Evolutionary conservation across 305 asterid species (phyloP).

Genomic region (Fraxinus ornus): DNA sequence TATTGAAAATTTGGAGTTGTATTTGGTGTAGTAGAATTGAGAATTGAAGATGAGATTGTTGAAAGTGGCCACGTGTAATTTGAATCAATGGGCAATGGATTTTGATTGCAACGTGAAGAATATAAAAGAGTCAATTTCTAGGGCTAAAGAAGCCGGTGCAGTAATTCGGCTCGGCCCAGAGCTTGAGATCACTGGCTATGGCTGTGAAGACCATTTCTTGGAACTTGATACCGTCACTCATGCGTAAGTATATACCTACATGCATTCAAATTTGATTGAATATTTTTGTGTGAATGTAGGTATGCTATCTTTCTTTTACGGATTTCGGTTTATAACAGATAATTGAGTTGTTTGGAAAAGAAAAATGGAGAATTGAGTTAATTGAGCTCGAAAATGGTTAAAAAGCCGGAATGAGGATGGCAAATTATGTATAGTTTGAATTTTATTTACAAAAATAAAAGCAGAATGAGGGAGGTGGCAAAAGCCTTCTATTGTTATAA

Average conservation of each 20-base stretch:
- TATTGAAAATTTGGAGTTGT: not conserved
- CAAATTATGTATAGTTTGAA: not conserved
- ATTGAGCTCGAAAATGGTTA: not conserved
- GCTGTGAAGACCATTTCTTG: conserved; percentile 94
- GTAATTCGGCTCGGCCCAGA: conserved; percentile 95
- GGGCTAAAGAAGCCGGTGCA: conserved; percentile 82
- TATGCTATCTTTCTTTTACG: not conserved
- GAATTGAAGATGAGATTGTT: conserved; percentile 62
- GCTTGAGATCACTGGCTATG: conserved; percentile 98
- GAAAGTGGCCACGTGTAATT: conserved; percentile 88
- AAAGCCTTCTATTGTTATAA: not conserved
- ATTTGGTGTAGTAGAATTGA: not conserved
- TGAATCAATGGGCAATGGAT: conserved; percentile 99
- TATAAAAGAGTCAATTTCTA: conserved; percentile 72
- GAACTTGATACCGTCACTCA: conserved; percentile 90
- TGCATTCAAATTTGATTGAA: not conserved
- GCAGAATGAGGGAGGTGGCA: not conserved
- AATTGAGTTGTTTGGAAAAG: not conserved
- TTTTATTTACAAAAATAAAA: not conserved
- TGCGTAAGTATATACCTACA: conserved; percentile 55
- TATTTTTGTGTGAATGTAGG: not conserved
- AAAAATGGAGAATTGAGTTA: not conserved
- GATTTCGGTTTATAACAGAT: not conserved
- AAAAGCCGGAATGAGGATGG: not conserved
- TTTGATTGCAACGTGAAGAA: conserved; percentile 85